These are phyloP conservation scores for Cordia subcordata DNA, from an alignment of 257 asterid species.

Conservation along the genomic window DNA sequence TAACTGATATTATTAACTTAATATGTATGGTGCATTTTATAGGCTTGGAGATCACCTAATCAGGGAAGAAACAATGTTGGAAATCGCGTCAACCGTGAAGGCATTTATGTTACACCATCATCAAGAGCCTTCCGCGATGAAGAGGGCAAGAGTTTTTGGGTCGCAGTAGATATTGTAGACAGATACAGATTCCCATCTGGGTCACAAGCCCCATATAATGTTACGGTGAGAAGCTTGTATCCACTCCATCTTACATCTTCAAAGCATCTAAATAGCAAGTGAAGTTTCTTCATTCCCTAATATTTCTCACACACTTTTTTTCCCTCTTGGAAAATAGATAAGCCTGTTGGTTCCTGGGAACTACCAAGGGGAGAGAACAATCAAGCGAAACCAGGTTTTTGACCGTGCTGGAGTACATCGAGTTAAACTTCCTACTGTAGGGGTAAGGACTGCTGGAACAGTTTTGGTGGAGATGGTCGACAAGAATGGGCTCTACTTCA, in stretches of 20 bases:
- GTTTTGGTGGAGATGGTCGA: conserved; percentile 96
- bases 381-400: conserved; percentile 58
- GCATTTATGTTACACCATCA: conserved; percentile 77
- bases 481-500: conserved; percentile 79
- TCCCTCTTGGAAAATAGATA: conserved; percentile 38
- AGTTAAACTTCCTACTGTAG: conserved; percentile 77
- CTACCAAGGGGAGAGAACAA: conserved; percentile 94
- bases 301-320: not conserved
- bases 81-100: conserved; percentile 61
- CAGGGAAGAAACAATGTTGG: conserved; percentile 94
- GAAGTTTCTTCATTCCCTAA: not conserved
- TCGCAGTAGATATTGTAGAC: conserved; percentile 86
- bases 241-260: not conserved
- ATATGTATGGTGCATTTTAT: conserved; percentile 17
- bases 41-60: conserved; percentile 88
- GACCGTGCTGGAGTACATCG: conserved; percentile 63
- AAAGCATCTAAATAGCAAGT: not conserved
- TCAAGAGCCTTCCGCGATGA: conserved; percentile 95
- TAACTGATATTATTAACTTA: conserved; percentile 4
- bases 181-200: conserved; percentile 81
- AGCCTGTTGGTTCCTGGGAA: conserved; percentile 97
- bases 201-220: conserved; percentile 90
- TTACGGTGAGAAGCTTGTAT: conserved; percentile 48
- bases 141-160: conserved; percentile 97
- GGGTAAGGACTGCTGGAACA: conserved; percentile 85